These are phyloP conservation scores for Podospora fimiseda DNA, from an alignment of 495 filamentous ascomycete genomes.

Conservation along the genomic window DNA sequence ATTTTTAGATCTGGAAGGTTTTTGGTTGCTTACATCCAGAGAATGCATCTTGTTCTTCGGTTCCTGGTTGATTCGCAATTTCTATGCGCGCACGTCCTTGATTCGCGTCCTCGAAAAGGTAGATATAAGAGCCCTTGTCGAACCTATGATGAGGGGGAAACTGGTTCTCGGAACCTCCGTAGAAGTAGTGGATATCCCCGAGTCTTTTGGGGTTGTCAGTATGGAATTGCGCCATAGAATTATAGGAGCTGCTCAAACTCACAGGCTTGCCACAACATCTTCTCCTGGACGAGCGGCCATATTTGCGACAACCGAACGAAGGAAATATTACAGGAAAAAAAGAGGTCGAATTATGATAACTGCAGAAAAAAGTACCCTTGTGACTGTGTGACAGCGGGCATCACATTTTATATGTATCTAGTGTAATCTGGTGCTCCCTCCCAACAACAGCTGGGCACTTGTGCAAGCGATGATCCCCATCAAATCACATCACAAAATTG, in stretches of 20 bases:
- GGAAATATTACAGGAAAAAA: too few species aligned
- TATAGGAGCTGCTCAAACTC: constrained; percentile 32
- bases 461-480: constrained; percentile 5
- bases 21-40: constrained; percentile 57
- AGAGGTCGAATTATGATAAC: background rate
- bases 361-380: background rate
- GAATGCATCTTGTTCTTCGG: constrained; percentile 84
- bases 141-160: constrained; percentile 79
- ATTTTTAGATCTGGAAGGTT: background rate
- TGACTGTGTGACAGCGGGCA: constrained; percentile 12
- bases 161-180: constrained; percentile 60
- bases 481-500: background rate
- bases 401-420: too few species aligned
- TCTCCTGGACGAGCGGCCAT: constrained; percentile 79
- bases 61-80: constrained; percentile 81
- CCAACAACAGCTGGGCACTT: constrained; percentile 3
- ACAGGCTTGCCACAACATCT: constrained; percentile 74
- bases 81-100: constrained; percentile 67
- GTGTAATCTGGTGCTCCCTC: too few species aligned
- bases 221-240: background rate
- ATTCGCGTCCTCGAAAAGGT: constrained; percentile 70
- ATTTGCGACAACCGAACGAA: constrained; percentile 13
- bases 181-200: constrained; percentile 86
- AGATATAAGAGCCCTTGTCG: constrained; percentile 83
- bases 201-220: too few species aligned